phyloP scores from a whole-genome alignment of 768 basidiomycete species.

The Agaricus blazei region DNA sequence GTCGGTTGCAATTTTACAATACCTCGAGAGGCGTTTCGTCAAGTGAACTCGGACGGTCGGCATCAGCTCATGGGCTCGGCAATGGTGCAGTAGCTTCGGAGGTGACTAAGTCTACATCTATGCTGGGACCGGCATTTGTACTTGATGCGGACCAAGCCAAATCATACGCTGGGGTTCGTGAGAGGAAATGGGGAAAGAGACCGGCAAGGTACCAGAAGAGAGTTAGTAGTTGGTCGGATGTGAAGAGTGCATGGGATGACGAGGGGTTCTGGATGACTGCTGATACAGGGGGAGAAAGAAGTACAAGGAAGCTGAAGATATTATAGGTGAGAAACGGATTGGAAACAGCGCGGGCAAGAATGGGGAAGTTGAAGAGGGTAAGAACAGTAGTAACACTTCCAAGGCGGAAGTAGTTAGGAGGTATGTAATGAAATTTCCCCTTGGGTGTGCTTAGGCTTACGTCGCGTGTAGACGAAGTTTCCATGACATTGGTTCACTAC shows the following conservation, averaged over 20 bases:
- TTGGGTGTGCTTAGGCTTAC: not conserved
- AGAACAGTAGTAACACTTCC: conserved; percentile 4
- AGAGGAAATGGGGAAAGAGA: conserved; percentile 5
- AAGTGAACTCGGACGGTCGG: conserved; percentile 7
- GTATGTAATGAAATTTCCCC: conserved; percentile 14
- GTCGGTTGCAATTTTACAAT: conserved; percentile 4
- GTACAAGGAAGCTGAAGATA: not conserved
- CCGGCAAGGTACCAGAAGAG: conserved; percentile 6
- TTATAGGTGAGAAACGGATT: no score
- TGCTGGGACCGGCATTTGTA: conserved; percentile 3
- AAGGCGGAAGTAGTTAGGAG: conserved; percentile 19
- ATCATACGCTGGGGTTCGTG: not conserved
- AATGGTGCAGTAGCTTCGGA: not conserved
- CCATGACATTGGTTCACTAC: conserved; percentile 52
- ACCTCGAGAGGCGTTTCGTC: conserved; percentile 12
- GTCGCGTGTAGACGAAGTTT: conserved; percentile 46
- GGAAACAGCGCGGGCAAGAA: not conserved
- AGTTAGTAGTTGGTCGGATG: conserved; percentile 20
- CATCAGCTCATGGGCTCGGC: not conserved
- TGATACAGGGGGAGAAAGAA: not conserved
- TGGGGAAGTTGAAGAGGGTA: not conserved
- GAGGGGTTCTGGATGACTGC: conserved; percentile 1
- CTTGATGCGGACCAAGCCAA: conserved; percentile 4
- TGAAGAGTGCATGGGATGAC: conserved; percentile 16
- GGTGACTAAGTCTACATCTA: not conserved